These are phyloP conservation scores for Xerocomus spinulosus DNA, from an alignment of 768 basidiomycete genomes.

Conservation along the genomic window DNA sequence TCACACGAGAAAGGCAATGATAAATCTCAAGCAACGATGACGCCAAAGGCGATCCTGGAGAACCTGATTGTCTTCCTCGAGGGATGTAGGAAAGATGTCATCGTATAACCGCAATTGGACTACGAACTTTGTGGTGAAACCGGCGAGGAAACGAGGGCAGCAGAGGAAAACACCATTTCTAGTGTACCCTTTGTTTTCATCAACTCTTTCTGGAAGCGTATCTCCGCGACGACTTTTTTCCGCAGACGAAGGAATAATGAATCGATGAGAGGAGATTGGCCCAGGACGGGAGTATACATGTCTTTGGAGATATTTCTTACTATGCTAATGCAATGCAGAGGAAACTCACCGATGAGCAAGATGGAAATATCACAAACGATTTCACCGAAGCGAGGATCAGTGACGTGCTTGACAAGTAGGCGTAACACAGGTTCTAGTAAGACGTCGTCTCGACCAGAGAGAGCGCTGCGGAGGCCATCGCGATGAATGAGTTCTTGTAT, in stretches of 20 bases:
- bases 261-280: constrained; percentile 91
- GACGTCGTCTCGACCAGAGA: constrained; percentile 90
- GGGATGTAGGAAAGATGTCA: constrained; percentile 20
- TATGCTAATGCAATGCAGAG: not conserved
- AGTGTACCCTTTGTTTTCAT: constrained; percentile 79
- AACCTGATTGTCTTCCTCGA: constrained; percentile 63
- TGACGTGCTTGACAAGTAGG: constrained; percentile 76
- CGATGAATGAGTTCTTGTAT: constrained; percentile 91
- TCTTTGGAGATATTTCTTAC: constrained; percentile 44
- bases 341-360: constrained; percentile 73
- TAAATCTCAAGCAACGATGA: constrained; percentile 38
- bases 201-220: constrained; percentile 85
- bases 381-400: constrained; percentile 90
- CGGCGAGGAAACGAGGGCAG: constrained; percentile 32
- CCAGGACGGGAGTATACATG: constrained; percentile 88
- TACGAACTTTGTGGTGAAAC: constrained; percentile 15
- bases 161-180: constrained; percentile 80
- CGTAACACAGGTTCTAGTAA: constrained; percentile 88
- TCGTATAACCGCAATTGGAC: constrained; percentile 4
- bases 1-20: constrained; percentile 20
- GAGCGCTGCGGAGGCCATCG: constrained; percentile 80
- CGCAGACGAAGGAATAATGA: constrained; percentile 74
- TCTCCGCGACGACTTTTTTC: constrained; percentile 79
- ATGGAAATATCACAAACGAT: constrained; percentile 76
- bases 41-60: constrained; percentile 64